phyloP scores from a whole-genome alignment of 75 land plant genomes.

The Larix kaempferi region DNA sequence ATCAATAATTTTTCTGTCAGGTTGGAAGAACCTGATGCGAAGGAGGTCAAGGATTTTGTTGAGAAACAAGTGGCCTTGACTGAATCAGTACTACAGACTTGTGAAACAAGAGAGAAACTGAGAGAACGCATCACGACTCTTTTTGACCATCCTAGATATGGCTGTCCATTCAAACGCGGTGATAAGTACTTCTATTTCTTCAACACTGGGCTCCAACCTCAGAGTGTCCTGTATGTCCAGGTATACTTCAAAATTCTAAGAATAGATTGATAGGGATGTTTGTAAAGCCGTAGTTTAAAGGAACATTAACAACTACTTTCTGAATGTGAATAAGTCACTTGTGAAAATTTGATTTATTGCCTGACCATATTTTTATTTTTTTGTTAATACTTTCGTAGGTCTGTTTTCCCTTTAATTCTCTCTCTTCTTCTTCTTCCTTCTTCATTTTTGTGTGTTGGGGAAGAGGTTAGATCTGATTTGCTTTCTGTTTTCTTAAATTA shows the following conservation, averaged over 20 bases:
- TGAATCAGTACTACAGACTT: slow-evolving; percentile 49
- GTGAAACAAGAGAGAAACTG: slow-evolving; percentile 65
- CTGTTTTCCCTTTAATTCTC: neutral
- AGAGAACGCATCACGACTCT: slow-evolving; percentile 51
- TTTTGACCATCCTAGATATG: slow-evolving; percentile 74
- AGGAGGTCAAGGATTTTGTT: slow-evolving; percentile 82
- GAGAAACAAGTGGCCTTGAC: slow-evolving; percentile 68
- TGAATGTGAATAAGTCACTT: neutral
- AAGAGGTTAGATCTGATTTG: neutral
- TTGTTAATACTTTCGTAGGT: neutral
- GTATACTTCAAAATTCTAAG: slow-evolving; percentile 25
- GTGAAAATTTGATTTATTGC: neutral
- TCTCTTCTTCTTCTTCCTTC: neutral
- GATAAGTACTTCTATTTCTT: slow-evolving; percentile 80
- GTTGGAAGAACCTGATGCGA: slow-evolving; percentile 91
- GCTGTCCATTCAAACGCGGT: slow-evolving; percentile 73
- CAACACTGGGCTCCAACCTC: slow-evolving; percentile 90
- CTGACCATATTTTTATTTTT: neutral
- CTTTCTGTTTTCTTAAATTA: neutral
- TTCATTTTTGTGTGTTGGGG: neutral
- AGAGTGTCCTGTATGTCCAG: slow-evolving; percentile 86
- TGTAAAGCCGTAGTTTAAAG: neutral
- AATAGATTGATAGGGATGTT: neutral
- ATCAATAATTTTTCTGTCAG: slow-evolving; percentile 21
- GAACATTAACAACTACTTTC: neutral